A percentile compares a stretch with the other conserved stretches of the same genome.
Evolutionary conservation across 2,329 filamentous ascomycete genomes (phyloP).

Genomic region (Xylariomycetidae sp.): DNA sequence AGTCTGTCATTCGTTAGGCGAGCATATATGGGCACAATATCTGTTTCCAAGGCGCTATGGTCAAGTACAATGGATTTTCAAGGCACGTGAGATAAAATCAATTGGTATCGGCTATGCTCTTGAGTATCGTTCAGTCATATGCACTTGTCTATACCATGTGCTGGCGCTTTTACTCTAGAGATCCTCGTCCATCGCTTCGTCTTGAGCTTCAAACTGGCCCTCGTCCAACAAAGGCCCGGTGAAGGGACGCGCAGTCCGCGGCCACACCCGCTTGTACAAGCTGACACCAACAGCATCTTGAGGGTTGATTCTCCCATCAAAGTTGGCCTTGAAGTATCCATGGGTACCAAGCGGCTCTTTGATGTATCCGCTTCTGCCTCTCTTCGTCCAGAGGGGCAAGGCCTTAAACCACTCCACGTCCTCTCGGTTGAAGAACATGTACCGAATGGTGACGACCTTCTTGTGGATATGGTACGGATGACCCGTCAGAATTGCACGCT

Average conservation of each 20-base stretch:
- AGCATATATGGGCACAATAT: too few species aligned
- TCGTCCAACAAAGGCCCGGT: conserved; percentile 36
- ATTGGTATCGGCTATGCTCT: too few species aligned
- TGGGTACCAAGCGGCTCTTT: conserved; percentile 94
- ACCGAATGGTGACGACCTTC: conserved; percentile 90
- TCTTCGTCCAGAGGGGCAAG: conserved; percentile 85
- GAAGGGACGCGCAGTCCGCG: conserved; percentile 55
- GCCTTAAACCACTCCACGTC: conserved; percentile 98
- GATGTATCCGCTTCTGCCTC: conserved; percentile 82
- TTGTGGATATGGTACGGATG: conserved; percentile 99
- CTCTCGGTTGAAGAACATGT: conserved; percentile 99
- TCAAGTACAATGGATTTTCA: too few species aligned
- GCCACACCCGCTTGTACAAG: conserved; percentile 80
- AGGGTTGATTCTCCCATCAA: conserved; percentile 92
- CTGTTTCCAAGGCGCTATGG: too few species aligned
- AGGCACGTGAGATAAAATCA: too few species aligned
- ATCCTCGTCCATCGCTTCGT: conserved; percentile 36
- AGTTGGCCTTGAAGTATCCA: conserved; percentile 99
- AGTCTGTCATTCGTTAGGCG: too few species aligned
- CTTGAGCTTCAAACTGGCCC: conserved; percentile 14
- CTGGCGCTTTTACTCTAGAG: too few species aligned
- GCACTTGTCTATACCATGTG: too few species aligned
- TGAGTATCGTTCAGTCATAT: too few species aligned
- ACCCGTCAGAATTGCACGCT: conserved; percentile 87
- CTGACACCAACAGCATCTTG: conserved; percentile 91